phyloP scores from a whole-genome alignment of 192 early-diverging fungal species.

The Backusella sp. region DNA sequence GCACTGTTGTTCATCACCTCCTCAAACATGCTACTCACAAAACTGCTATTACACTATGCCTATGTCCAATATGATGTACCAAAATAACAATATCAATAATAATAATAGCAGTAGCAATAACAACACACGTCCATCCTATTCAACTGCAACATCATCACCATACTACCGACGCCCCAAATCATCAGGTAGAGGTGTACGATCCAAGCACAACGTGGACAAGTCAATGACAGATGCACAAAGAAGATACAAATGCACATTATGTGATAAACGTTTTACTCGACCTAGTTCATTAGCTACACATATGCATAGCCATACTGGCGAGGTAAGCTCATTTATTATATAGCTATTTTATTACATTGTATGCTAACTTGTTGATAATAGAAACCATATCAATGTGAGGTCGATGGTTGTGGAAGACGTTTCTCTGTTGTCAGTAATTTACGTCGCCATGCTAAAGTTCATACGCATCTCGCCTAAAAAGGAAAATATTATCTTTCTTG shows the following conservation, averaged over 20 bases:
- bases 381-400: conserved; percentile 50
- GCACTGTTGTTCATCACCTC: background rate
- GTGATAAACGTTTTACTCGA: conserved; percentile 38
- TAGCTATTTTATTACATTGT: background rate
- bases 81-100: background rate
- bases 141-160: background rate
- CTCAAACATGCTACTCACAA: background rate
- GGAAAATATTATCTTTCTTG: background rate
- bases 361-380: background rate
- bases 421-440: conserved; percentile 73
- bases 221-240: conserved; percentile 8
- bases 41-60: background rate
- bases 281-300: conserved; percentile 38
- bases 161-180: background rate
- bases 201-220: background rate
- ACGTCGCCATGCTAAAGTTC: conserved; percentile 61
- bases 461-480: conserved; percentile 20
- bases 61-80: background rate
- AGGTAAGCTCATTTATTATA: conserved; percentile 18
- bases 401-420: conserved; percentile 59
- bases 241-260: conserved; percentile 36
- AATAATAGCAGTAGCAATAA: background rate
- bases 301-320: conserved; percentile 41
- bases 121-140: background rate
- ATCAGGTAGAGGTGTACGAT: background rate